These are phyloP conservation scores for Penicillium sp. DNA, from an alignment of 2,329 filamentous ascomycete species.

Conservation along the genomic window DNA sequence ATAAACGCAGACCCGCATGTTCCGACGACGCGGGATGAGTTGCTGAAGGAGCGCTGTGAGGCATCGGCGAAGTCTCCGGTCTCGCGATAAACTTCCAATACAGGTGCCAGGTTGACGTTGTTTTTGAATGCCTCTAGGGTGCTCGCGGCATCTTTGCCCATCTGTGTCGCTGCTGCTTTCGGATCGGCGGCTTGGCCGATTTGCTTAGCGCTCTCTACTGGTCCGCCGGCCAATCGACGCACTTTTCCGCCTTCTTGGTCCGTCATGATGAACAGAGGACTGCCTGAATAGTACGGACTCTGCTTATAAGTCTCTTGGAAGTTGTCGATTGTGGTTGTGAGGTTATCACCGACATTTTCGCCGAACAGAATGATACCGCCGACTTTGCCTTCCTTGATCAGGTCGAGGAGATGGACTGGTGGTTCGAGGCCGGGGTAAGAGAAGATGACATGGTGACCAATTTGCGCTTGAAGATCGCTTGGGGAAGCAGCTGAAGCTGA, in stretches of 20 bases:
- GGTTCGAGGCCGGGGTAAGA: constrained; percentile 32
- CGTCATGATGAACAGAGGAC: constrained; percentile 33
- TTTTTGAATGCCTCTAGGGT: constrained; percentile 19
- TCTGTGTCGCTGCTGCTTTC: constrained; percentile 18
- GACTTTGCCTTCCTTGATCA: constrained; percentile 31
- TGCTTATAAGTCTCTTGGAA: constrained; percentile 28
- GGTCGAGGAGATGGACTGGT: constrained; percentile 24
- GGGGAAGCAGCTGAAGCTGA: not conserved
- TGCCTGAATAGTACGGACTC: constrained; percentile 21
- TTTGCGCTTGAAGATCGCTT: constrained; percentile 15
- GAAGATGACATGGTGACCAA: constrained; percentile 35
- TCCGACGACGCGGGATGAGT: constrained; percentile 23
- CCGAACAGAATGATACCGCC: constrained; percentile 36
- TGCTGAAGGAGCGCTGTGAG: constrained; percentile 29
- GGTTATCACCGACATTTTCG: constrained; percentile 29
- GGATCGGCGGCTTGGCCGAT: constrained; percentile 25
- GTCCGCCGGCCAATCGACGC: constrained; percentile 28
- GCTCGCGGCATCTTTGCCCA: constrained; percentile 24
- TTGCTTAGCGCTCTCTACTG: constrained; percentile 26
- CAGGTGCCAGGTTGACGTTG: constrained; percentile 32
- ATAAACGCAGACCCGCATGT: constrained; percentile 26
- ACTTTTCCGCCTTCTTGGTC: constrained; percentile 38
- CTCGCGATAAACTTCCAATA: constrained; percentile 32
- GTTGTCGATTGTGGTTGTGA: constrained; percentile 20
- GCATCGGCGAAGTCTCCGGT: constrained; percentile 29